Conservation (phyloP, 805 yeast species). For the Barnettozyma botsteinii region DNA sequence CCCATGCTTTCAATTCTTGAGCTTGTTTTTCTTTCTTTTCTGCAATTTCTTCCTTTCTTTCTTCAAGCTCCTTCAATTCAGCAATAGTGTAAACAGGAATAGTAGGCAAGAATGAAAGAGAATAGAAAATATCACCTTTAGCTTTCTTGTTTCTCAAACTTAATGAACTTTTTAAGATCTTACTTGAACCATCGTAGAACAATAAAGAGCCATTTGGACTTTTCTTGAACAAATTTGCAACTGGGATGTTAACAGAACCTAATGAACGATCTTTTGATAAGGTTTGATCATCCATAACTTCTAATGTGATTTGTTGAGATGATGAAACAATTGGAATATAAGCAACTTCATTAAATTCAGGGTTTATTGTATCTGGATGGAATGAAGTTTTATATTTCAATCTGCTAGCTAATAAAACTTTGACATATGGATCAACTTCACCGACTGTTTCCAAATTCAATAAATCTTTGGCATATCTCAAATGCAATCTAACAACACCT, state of each 20-base stretch:
- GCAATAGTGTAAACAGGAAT: constrained; percentile 55
- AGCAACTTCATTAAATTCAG: constrained; percentile 52
- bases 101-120: constrained; percentile 60
- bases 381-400: constrained; percentile 49
- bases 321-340: constrained; percentile 58
- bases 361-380: constrained; percentile 48
- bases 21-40: constrained; percentile 30
- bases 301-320: constrained; percentile 52
- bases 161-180: constrained; percentile 32
- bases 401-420: constrained; percentile 53
- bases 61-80: constrained; percentile 45
- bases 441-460: constrained; percentile 62
- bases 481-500: constrained; percentile 58
- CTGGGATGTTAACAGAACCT: constrained; percentile 50
- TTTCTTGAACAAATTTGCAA: constrained; percentile 43
- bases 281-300: constrained; percentile 62
- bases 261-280: constrained; percentile 57
- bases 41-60: constrained; percentile 34
- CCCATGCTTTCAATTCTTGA: constrained; percentile 39
- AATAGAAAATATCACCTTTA: constrained; percentile 46
- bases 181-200: constrained; percentile 47
- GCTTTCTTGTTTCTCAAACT: constrained; percentile 34
- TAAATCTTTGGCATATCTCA: constrained; percentile 48
- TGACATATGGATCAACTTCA: constrained; percentile 69
- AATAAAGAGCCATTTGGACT: constrained; percentile 41